Evolutionary conservation across 306 rosid species (phyloP).

Genomic region (Vachellia pachyceras): DNA sequence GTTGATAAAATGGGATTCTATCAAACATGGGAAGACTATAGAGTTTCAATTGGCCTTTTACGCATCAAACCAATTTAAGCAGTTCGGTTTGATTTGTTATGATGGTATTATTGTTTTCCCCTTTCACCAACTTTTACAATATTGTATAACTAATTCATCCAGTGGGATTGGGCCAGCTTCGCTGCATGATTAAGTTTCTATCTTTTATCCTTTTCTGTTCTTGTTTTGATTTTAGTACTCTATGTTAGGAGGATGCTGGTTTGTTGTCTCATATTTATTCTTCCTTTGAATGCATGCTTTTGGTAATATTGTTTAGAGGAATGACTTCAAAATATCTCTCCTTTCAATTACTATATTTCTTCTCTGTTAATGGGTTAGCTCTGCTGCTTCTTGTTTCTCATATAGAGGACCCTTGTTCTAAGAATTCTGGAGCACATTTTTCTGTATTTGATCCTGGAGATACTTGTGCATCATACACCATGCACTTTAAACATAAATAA

Average conservation of each 20-base stretch:
- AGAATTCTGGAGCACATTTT: not conserved
- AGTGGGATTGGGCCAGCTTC: not conserved
- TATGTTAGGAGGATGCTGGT: not conserved
- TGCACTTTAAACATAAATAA: not conserved
- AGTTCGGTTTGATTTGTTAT: not conserved
- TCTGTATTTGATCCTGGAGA: constrained; percentile 7
- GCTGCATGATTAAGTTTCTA: not conserved
- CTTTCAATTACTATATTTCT: not conserved
- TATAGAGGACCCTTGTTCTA: not conserved
- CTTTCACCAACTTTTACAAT: not conserved
- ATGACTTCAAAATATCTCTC: not conserved
- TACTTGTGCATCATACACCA: not conserved
- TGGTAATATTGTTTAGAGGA: not conserved
- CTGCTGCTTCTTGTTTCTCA: not conserved
- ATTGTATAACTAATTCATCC: not conserved
- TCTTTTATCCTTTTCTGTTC: not conserved
- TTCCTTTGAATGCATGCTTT: not conserved
- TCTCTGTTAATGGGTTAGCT: not conserved
- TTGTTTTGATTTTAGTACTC: not conserved
- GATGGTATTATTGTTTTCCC: not conserved
- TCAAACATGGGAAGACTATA: not conserved
- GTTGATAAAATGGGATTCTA: no score
- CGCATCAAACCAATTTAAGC: not conserved
- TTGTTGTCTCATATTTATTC: not conserved
- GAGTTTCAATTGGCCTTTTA: not conserved